phyloP scores from a whole-genome alignment of 352 stramenopile genomes.

The Blastocystis sp. region DNA sequence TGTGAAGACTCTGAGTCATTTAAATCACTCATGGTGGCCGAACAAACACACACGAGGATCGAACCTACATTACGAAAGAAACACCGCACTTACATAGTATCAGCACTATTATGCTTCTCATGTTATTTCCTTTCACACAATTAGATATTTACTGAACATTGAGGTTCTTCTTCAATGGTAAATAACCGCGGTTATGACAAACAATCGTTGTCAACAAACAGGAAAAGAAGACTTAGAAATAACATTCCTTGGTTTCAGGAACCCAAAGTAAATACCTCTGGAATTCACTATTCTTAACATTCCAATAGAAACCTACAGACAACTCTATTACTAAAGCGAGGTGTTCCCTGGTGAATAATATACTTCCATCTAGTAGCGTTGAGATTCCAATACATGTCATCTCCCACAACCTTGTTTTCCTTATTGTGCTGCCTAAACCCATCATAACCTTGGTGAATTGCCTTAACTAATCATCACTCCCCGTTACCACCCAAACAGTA shows the following conservation, averaged over 20 bases:
- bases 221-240: neutral
- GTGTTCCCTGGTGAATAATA: constrained; percentile 17
- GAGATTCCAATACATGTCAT: constrained; percentile 44
- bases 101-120: no score
- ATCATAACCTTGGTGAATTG: constrained; percentile 7
- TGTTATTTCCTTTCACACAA: no score
- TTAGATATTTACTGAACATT: no score
- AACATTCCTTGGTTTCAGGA: neutral
- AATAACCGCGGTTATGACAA: neutral
- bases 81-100: no score
- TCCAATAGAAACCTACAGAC: neutral
- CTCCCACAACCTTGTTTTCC: neutral
- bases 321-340: neutral
- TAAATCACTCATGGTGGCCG: no score
- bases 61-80: no score
- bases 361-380: constrained; percentile 12
- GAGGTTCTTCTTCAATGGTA: no score
- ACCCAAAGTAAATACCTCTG: neutral
- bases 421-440: constrained; percentile 21
- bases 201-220: neutral
- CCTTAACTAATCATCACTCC: neutral
- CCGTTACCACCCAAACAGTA: neutral
- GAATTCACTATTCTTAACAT: neutral
- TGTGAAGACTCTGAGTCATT: no score
- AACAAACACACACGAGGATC: no score